Evolutionary conservation across 768 basidiomycete genomes (phyloP), one percentile per base, ranked within the genome.

Genomic region (Podaxis sp.): DNA sequence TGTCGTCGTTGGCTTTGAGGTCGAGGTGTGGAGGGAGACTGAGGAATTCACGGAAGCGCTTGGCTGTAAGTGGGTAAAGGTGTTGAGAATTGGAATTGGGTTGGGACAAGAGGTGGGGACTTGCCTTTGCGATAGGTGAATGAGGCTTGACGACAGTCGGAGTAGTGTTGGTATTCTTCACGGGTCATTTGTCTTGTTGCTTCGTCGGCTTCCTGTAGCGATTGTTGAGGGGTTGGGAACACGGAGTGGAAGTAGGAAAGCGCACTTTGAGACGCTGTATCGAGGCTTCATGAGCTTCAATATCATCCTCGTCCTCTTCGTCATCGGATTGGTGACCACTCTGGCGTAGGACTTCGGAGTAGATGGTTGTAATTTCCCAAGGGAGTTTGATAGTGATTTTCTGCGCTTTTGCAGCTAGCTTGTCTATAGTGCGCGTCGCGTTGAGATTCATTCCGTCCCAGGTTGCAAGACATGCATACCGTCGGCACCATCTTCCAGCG

Each of bases 141-240:
- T 15, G 93, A 93, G 0, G 96, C 96, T 73, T 97, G 96, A 63
- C 96, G 85, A 76, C 95, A 97, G 72, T 96, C 94, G 2, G 95
- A 95, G 71, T 97, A 97, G 71, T 95, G 94, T 63, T 96, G 91
- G 72, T 98, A 98, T 69, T 98, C 94, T 72, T 98, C 96, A 68
- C 92, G 84, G 7, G 94, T 96, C 96, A 98, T 98, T 75, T 93
- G 87, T 50, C 93, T 84, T 1, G 96, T 98, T 11, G 94, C 90
- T 65, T 95, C 93, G 74, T 98, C 96, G 2, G 94, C 94, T 82
- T 97, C 95, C 89, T 93, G 65, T 7, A 56, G 37, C 8, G 47
- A 17, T 8, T 22, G 12, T 69, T 27, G 22, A n/a, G 13, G 24
- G 24, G 25, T 25, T 17, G 40, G 8, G 27, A 38, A 37, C 5